A percentile compares a stretch with the other conserved stretches of the same genome.
Evolutionary conservation across 306 rosid genomes (phyloP).

Genomic region (Elaeagnus macrophylla): DNA sequence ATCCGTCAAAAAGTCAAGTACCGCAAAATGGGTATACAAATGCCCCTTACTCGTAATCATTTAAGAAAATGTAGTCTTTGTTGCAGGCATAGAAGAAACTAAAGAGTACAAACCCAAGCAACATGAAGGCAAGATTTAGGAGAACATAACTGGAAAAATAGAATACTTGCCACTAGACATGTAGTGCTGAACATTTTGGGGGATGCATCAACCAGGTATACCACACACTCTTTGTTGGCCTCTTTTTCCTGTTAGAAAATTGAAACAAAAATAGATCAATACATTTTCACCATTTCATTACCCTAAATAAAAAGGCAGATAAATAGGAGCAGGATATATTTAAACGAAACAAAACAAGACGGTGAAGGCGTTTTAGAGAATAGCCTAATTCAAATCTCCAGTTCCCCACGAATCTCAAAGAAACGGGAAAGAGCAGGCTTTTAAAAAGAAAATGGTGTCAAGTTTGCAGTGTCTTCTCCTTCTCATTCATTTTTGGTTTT

Average conservation of each 20-base stretch:
- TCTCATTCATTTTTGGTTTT: too few species aligned
- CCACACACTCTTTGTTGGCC: slow-evolving; percentile 54
- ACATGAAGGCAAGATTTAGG: background rate
- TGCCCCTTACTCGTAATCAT: too few species aligned
- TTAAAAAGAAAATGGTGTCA: too few species aligned
- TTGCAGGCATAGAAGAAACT: background rate
- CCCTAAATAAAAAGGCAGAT: background rate
- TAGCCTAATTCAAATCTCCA: background rate
- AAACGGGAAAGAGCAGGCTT: too few species aligned
- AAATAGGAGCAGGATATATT: background rate
- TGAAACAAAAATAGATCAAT: background rate
- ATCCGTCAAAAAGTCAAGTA: too few species aligned
- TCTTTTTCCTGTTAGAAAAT: slow-evolving; percentile 41
- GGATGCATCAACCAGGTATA: slow-evolving; percentile 81
- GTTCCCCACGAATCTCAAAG: background rate
- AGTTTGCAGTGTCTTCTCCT: too few species aligned
- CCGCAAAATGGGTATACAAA: too few species aligned
- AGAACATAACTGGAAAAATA: background rate
- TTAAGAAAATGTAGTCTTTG: background rate
- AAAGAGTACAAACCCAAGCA: background rate
- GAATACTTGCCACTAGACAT: slow-evolving; percentile 41
- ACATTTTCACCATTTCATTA: background rate
- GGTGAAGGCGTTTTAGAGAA: too few species aligned
- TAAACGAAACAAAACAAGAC: background rate
- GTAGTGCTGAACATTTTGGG: slow-evolving; percentile 66